Conservation (phyloP, 768 basidiomycete species). For the Calvatia gigantea region DNA sequence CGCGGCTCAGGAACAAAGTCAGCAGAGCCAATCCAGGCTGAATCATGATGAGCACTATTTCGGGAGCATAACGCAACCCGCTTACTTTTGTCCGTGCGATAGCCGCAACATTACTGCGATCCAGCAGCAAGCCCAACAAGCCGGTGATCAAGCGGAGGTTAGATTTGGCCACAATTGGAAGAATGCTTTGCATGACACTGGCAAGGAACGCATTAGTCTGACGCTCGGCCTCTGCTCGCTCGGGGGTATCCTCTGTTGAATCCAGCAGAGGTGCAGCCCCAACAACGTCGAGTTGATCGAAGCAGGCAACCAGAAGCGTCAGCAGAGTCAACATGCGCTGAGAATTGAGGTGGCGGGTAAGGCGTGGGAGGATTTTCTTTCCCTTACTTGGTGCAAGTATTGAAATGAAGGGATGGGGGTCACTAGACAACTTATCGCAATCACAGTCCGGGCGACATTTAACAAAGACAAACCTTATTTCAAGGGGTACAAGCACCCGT, state of each 20-base stretch:
- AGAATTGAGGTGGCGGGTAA: slow-evolving; percentile 77
- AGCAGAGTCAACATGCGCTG: slow-evolving; percentile 82
- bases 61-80: slow-evolving; percentile 8
- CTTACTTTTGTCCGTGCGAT: slow-evolving; percentile 81
- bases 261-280: slow-evolving; percentile 72
- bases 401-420: slow-evolving; percentile 96
- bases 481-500: slow-evolving; percentile 86
- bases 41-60: slow-evolving; percentile 10
- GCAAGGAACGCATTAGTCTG: slow-evolving; percentile 89
- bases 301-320: slow-evolving; percentile 91
- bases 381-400: slow-evolving; percentile 87
- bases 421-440: slow-evolving; percentile 37
- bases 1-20: slow-evolving; percentile 87
- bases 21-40: slow-evolving; percentile 91
- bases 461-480: slow-evolving; percentile 68
- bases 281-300: slow-evolving; percentile 91
- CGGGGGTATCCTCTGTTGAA: slow-evolving; percentile 54
- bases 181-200: slow-evolving; percentile 82
- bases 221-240: slow-evolving; percentile 70
- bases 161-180: slow-evolving; percentile 77
- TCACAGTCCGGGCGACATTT: not conserved
- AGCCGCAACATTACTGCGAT: slow-evolving; percentile 68
- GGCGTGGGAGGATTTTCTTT: slow-evolving; percentile 86
- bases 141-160: slow-evolving; percentile 83
- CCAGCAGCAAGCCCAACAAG: slow-evolving; percentile 76